A percentile compares a stretch with the other conserved stretches of the same genome.
These are phyloP conservation scores for Pythium brachiatum DNA, from an alignment of 352 stramenopile genomes.

Conservation along the genomic window DNA sequence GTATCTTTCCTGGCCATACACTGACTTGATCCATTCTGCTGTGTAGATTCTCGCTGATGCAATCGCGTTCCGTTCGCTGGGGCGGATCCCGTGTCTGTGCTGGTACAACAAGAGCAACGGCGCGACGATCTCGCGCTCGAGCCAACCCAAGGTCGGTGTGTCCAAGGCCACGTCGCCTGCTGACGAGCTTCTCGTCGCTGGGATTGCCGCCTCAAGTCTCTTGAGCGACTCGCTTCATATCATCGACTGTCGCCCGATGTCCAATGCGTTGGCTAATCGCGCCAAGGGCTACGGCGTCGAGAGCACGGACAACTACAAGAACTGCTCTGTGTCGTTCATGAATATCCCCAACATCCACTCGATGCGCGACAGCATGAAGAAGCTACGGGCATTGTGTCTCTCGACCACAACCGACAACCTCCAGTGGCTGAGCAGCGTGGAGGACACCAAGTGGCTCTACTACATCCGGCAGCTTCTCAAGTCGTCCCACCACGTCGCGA, in stretches of 20 bases:
- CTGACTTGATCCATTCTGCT: background rate
- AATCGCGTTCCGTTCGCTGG: constrained; percentile 67
- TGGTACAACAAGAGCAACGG: constrained; percentile 76
- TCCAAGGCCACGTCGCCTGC: constrained; percentile 71
- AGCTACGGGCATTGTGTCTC: constrained; percentile 61
- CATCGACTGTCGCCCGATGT: constrained; percentile 83
- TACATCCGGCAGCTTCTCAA: constrained; percentile 94
- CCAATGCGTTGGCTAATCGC: constrained; percentile 70
- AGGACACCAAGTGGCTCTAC: constrained; percentile 97
- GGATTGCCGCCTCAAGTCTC: constrained; percentile 61
- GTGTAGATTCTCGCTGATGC: constrained; percentile 68
- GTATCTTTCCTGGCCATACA: background rate
- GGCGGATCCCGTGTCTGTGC: constrained; percentile 64
- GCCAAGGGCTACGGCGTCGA: constrained; percentile 95
- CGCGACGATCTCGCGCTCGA: constrained; percentile 68
- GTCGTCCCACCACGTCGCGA: constrained; percentile 88
- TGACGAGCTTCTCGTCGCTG: constrained; percentile 68
- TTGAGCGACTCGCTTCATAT: constrained; percentile 74
- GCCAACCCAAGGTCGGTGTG: constrained; percentile 81
- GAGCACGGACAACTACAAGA: constrained; percentile 95
- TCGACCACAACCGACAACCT: constrained; percentile 90
- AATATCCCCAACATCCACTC: constrained; percentile 99
- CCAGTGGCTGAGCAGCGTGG: constrained; percentile 89
- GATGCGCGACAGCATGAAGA: constrained; percentile 93
- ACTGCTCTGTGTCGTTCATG: constrained; percentile 95